Evolutionary conservation across 1,139 yeast species (phyloP).

Genomic region (Nadsonia starkeyi-henricii): DNA sequence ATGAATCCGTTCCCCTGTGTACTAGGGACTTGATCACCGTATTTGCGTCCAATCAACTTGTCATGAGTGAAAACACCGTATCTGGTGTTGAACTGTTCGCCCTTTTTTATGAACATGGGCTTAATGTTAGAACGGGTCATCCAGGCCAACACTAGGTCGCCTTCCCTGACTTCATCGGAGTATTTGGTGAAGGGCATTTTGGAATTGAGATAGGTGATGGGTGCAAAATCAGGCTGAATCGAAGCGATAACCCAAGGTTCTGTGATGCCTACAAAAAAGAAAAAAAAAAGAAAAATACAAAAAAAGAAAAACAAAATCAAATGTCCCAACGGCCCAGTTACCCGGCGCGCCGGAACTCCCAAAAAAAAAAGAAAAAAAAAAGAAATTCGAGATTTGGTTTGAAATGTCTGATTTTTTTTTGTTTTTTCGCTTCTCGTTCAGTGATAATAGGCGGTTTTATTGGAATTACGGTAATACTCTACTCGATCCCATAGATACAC

Average conservation of each 20-base stretch:
- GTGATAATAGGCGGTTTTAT: too few relatives aligned
- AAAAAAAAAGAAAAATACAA: neutral
- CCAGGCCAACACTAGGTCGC: conserved; percentile 78
- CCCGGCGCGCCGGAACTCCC: neutral
- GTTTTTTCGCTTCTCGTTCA: too few relatives aligned
- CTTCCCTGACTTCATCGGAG: conserved; percentile 54
- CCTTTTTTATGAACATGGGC: conserved; percentile 50
- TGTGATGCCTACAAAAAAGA: too few relatives aligned
- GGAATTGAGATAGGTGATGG: too few relatives aligned
- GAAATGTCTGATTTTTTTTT: too few relatives aligned
- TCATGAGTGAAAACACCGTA: conserved; percentile 81
- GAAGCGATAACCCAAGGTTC: too few relatives aligned
- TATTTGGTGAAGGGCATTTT: conserved; percentile 27
- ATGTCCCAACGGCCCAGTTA: neutral
- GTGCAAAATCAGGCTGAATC: too few relatives aligned
- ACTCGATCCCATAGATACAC: neutral
- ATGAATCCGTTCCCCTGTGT: conserved; percentile 73
- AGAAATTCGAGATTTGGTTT: neutral
- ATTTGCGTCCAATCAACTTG: conserved; percentile 65
- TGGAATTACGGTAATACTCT: neutral
- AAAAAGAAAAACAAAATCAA: neutral
- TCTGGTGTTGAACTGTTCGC: conserved; percentile 52
- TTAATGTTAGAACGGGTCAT: conserved; percentile 67
- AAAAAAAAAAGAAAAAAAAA: neutral
- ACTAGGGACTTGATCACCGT: conserved; percentile 79